A percentile compares a stretch with the other conserved stretches of the same genome.
These are phyloP conservation scores for Grosmannia clavigera DNA, from an alignment of 2,329 filamentous ascomycete species.

Conservation along the genomic window DNA sequence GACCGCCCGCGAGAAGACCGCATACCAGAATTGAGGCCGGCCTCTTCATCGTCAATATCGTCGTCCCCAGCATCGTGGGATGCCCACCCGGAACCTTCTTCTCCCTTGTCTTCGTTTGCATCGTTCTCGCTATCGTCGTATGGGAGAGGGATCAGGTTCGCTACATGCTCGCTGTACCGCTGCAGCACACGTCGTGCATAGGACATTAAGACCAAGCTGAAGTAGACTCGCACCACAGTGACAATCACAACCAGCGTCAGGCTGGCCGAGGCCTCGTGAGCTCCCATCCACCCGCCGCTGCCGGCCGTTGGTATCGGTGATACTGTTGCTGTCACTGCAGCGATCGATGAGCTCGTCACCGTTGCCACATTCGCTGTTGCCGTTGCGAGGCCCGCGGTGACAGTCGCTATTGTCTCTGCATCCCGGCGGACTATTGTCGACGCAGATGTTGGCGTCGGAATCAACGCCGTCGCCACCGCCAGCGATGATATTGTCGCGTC, in stretches of 20 bases:
- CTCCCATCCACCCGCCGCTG: constrained; percentile 15
- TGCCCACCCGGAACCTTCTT: background rate
- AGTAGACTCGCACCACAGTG: constrained; percentile 69
- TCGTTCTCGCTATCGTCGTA: constrained; percentile 30
- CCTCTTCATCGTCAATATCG: constrained; percentile 20
- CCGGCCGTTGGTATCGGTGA: constrained; percentile 6
- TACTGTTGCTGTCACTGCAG: background rate
- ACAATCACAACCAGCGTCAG: constrained; percentile 64
- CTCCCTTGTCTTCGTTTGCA: constrained; percentile 18
- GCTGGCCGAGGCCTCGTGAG: constrained; percentile 57
- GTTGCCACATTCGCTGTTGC: background rate
- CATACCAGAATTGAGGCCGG: constrained; percentile 6
- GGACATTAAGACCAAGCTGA: constrained; percentile 70
- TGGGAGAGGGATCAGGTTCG: constrained; percentile 13
- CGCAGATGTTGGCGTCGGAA: background rate
- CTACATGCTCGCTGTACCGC: constrained; percentile 42
- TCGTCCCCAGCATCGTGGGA: constrained; percentile 27
- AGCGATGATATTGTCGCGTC: background rate
- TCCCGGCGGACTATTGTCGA: background rate
- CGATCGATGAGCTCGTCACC: background rate
- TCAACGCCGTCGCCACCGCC: background rate
- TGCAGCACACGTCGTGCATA: constrained; percentile 69
- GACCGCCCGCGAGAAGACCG: constrained; percentile 8
- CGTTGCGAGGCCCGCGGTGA: background rate
- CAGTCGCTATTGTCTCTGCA: background rate